Base-by-base conservation (phyloP, 805 yeast species). In the Yarrowia yakushimensis region DNA sequence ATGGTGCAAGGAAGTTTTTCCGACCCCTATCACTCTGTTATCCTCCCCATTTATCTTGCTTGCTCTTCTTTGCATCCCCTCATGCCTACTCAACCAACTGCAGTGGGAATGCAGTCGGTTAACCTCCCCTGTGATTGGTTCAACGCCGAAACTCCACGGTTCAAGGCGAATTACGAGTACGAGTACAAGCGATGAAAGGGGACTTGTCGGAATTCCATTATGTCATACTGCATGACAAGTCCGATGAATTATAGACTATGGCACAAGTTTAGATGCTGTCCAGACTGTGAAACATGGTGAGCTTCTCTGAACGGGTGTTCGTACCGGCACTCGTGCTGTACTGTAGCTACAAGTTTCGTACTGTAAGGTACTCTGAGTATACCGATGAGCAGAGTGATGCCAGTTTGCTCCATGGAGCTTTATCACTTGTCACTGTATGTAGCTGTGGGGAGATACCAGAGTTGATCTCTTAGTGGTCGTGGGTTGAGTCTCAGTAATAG, bases 61-160 rank as follows among this genome's bases (percentile, higher is more conserved):
- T 23, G 7, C 17, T 4, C 9, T 27, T 17, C 23, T 8, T 13
- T 43, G 22, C 48, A 27, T 17, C 28, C 17, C 50, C 50, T 12
- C 52, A 18, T 30, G 52, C 52, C 28, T 18, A 13, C 27, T 15
- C 28, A 18, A 25, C 13, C n/a, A 18, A 15, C 20, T 30, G 52
- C 52, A 45, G 36, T 8, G 18, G 13, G 20, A 30, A 45, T 45
- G 52, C 52, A 45, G 36, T 9, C 8, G 8, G 41, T n/a, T 33
- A n/a, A 10, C 18, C n/a, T 5, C 12, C n/a, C n/a, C 31, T 48
- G 41, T 48, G 57, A 48, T 48, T 48, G 57, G 57, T 33, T 34
- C 33, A 27, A 13, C 8, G 23, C 15, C 10, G 10, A 10, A n/a
- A 17, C n/a, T 42, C 20, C 9, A 33, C 20, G 48, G 33, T 18